phyloP scores from a whole-genome alignment of 768 basidiomycete genomes.

The Kondoa malvinella region DNA sequence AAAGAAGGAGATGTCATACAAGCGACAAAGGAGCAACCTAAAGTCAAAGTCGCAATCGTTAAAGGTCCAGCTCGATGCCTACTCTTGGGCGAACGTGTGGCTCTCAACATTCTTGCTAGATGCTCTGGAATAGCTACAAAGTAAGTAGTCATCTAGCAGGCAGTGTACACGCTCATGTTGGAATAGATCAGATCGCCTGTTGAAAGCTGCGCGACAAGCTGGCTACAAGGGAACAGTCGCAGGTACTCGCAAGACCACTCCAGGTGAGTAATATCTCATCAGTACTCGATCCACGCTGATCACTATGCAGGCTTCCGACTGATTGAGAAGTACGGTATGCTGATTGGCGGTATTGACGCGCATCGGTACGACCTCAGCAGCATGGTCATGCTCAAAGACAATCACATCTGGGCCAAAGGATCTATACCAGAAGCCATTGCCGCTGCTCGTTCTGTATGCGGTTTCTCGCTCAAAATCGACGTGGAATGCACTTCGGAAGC shows the following conservation, averaged over 20 bases:
- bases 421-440: conserved; percentile 78
- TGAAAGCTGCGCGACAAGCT: conserved; percentile 54
- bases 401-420: conserved; percentile 95
- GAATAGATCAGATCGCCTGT: conserved; percentile 59
- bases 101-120: conserved; percentile 77
- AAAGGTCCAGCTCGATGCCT: conserved; percentile 71
- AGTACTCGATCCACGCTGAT: not conserved
- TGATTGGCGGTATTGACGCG: conserved; percentile 87
- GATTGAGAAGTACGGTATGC: conserved; percentile 93
- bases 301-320: conserved; percentile 56
- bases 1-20: conserved; percentile 65
- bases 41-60: conserved; percentile 61
- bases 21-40: conserved; percentile 48
- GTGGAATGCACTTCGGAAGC: conserved; percentile 77
- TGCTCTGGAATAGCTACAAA: conserved; percentile 94
- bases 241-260: conserved; percentile 93
- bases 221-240: conserved; percentile 80
- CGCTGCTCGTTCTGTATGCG: conserved; percentile 71
- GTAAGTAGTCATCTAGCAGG: conserved; percentile 36
- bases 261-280: conserved; percentile 37
- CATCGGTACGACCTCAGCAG: conserved; percentile 93
- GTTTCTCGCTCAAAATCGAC: conserved; percentile 77
- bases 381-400: conserved; percentile 99
- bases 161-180: not conserved
- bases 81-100: conserved; percentile 79